phyloP scores from a whole-genome alignment of 208 protist genomes.

The Leishmania lainsoni region DNA sequence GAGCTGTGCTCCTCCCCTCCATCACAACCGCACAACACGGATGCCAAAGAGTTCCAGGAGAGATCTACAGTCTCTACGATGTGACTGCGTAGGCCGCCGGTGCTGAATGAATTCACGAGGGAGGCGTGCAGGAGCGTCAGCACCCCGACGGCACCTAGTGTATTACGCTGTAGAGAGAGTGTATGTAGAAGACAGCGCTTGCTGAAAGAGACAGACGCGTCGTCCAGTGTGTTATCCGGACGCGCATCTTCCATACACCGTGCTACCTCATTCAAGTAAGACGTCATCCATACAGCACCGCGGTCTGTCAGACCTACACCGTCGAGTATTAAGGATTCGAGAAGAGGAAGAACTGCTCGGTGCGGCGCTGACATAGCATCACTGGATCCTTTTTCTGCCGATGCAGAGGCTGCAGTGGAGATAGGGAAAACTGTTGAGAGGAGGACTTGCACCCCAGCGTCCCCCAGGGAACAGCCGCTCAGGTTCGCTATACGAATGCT shows the following conservation, averaged over 20 bases:
- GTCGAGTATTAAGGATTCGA: conserved; percentile 9
- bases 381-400: not conserved
- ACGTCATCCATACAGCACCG: not conserved
- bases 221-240: not conserved
- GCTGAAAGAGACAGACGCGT: not conserved
- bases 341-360: not conserved
- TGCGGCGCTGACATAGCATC: not conserved
- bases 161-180: conserved; percentile 21
- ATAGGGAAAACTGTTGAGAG: conserved; percentile 7
- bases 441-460: conserved; percentile 21
- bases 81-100: not conserved
- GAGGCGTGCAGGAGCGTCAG: not conserved
- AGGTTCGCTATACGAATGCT: conserved; percentile 12
- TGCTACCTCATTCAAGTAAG: not conserved
- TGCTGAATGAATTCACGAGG: not conserved
- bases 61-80: conserved; percentile 1
- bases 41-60: conserved; percentile 19
- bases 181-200: not conserved
- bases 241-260: not conserved
- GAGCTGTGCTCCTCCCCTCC: not conserved
- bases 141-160: conserved; percentile 4
- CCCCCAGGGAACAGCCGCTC: conserved; percentile 17
- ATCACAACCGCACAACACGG: not conserved
- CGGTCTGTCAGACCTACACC: conserved; percentile 17
- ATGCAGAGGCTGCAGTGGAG: not conserved